Conservation (phyloP, 2,329 filamentous ascomycete species). For the Fusarium tuaranense region DNA sequence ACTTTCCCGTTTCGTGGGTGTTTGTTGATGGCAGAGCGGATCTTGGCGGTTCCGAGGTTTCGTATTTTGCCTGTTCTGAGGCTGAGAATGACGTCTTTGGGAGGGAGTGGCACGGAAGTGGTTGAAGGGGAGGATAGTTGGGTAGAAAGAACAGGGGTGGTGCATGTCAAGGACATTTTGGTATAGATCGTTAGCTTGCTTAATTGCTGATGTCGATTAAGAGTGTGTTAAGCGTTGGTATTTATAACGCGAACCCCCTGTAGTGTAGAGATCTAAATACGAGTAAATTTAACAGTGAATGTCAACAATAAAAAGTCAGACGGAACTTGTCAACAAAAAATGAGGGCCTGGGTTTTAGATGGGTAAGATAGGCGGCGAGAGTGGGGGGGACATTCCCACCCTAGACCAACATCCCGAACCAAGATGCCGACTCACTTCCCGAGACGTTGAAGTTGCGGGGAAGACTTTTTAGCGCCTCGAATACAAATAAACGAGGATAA, state of each 20-base stretch:
- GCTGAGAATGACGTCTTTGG: constrained; percentile 28
- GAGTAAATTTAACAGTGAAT: too few relatives aligned
- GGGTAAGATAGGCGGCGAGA: too few relatives aligned
- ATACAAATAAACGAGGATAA: too few relatives aligned
- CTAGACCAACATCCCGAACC: not conserved
- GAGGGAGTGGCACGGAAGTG: constrained; percentile 15
- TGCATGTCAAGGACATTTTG: not conserved
- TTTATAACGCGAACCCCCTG: not conserved
- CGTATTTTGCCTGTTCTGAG: constrained; percentile 32
- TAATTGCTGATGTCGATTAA: fast-evolving
- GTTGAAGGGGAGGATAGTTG: not conserved
- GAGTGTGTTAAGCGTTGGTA: too few relatives aligned
- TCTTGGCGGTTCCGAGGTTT: constrained; percentile 25
- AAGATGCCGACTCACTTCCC: not conserved
- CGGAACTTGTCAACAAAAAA: too few relatives aligned
- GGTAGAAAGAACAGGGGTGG: not conserved
- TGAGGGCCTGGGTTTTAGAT: too few relatives aligned
- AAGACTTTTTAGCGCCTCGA: not conserved
- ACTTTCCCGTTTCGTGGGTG: constrained; percentile 22
- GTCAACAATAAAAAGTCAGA: too few relatives aligned
- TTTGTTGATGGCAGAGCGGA: constrained; percentile 36
- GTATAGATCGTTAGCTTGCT: not conserved
- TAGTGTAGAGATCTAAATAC: too few relatives aligned
- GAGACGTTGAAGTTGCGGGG: not conserved
- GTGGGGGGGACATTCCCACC: not conserved